phyloP scores from a whole-genome alignment of 2,329 filamentous ascomycete genomes.

The Trichoderma guizhouense region DNA sequence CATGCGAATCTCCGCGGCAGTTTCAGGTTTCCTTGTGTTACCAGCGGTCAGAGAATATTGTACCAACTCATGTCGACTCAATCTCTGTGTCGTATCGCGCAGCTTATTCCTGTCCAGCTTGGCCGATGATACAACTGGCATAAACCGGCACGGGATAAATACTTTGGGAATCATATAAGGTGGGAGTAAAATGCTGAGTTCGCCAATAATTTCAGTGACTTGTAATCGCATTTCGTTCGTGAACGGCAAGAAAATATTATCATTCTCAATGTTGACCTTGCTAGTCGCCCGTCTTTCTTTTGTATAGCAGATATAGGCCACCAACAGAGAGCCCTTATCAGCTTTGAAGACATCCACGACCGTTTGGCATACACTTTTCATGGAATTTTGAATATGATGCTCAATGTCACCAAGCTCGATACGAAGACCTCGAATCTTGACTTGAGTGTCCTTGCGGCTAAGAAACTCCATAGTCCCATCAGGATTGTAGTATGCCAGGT shows the following conservation, averaged over 20 bases:
- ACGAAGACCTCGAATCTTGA: not conserved
- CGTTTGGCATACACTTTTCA: not conserved
- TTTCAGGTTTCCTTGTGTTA: not conserved
- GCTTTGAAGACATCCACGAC: constrained; percentile 1
- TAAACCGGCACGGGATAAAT: not conserved
- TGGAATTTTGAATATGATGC: not conserved
- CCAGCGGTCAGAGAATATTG: not conserved
- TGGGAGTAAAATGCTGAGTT: not conserved
- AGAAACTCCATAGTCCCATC: constrained; percentile 5
- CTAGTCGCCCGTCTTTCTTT: not conserved
- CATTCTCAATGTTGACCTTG: not conserved
- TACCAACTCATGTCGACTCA: not conserved
- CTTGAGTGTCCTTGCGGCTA: constrained; percentile 8
- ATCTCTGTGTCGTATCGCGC: not conserved
- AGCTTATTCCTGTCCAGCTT: constrained; percentile 5
- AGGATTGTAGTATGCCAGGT: not conserved
- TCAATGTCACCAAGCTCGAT: constrained; percentile 12
- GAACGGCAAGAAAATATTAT: constrained; percentile 11
- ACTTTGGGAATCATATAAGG: constrained; percentile 7
- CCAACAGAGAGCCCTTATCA: not conserved
- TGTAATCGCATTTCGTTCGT: constrained; percentile 12
- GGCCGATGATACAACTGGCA: not conserved
- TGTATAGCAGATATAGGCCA: not conserved
- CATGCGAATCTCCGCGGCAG: not conserved
- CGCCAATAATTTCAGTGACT: not conserved